phyloP scores from a whole-genome alignment of 495 filamentous ascomycete genomes.

The Cercophora sp. region DNA sequence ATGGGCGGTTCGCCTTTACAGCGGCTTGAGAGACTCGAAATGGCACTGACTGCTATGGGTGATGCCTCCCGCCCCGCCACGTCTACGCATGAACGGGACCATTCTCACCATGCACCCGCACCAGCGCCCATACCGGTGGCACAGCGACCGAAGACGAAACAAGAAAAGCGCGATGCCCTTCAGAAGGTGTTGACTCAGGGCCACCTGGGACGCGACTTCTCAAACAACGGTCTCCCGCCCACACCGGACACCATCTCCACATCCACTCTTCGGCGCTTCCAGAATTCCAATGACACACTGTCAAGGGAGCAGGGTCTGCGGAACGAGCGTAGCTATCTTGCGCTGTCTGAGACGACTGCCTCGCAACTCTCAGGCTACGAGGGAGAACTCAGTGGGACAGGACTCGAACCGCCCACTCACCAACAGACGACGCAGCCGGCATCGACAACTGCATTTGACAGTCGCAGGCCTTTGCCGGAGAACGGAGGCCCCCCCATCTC shows the following conservation, averaged over 20 bases:
- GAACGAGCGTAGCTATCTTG: slow-evolving; percentile 20
- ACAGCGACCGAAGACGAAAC: slow-evolving; percentile 28
- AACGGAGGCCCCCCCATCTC: slow-evolving; percentile 11
- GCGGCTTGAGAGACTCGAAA: slow-evolving; percentile 35
- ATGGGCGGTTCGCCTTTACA: slow-evolving; percentile 36
- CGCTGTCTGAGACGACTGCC: slow-evolving; percentile 21
- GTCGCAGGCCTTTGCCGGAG: slow-evolving; percentile 16
- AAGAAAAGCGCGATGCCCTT: slow-evolving; percentile 41
- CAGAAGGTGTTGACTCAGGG: slow-evolving; percentile 38
- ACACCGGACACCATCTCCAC: slow-evolving; percentile 55
- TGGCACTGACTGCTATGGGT: slow-evolving; percentile 14
- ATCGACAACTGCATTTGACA: slow-evolving; percentile 25
- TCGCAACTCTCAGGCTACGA: slow-evolving; percentile 16
- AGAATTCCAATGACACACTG: slow-evolving; percentile 36
- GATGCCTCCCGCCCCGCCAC: slow-evolving; percentile 23
- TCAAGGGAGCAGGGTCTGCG: slow-evolving; percentile 19
- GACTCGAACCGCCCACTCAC: not conserved
- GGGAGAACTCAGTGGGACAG: not conserved
- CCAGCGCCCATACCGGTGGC: slow-evolving; percentile 12
- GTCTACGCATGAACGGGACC: slow-evolving; percentile 20
- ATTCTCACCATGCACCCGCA: slow-evolving; percentile 10
- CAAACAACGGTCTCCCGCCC: slow-evolving; percentile 39
- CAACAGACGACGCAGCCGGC: slow-evolving; percentile 15
- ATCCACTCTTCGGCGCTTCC: slow-evolving; percentile 40
- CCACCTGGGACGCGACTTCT: slow-evolving; percentile 22